Evolutionary conservation across 768 basidiomycete species (phyloP), one percentile per base, ranked within the genome.

Genomic region (Suillus weaverae): DNA sequence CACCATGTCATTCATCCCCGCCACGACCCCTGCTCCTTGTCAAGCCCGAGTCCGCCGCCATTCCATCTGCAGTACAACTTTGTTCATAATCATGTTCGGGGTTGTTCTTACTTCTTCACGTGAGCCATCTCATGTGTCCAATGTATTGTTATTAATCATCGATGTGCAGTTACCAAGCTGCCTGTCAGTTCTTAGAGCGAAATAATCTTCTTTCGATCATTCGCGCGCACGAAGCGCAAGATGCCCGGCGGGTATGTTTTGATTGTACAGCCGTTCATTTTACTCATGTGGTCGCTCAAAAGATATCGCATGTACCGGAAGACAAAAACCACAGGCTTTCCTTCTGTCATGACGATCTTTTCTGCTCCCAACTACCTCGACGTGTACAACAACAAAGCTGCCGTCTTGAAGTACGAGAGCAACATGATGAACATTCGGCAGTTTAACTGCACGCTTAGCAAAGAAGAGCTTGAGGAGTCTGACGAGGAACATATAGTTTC

Each of bases 301-400:
- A 94, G 94, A 14, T 97, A 97, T 75, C 93, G 96, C 62, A 98
- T 98, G 97, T 98, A 99, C 74, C 92, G 95, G 69, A 99, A 99
- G 80, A 98, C 97, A 6, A 94, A 95, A 78, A 92, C 94, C 22
- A 99, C 96, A 0, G 96, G 97, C 7, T 99, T 99, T 83, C 97
- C 97, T 20, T 97, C 95, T 18, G 96, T 99, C 64, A 99, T 99
- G 95, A 99, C 97, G n/a, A 95, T 99, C 72, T 99, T 99, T 80
- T 96, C 94, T 18, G 96, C 96, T 9, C 97, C 97, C 48, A 96
- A 98, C 75, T 98, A 98, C 74, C 89, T 99, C 64, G 97, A 99
- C 72, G 94, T 99, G 22, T 99, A 99, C 79, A 95, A 97, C 79
- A 99, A 99, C 81, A 99, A 99, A 79, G 97, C 96, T 2, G 97